A percentile compares a stretch with the other conserved stretches of the same genome.
Conservation (phyloP, 129 eudicot genomes). For the Deinandra increscens region DNA sequence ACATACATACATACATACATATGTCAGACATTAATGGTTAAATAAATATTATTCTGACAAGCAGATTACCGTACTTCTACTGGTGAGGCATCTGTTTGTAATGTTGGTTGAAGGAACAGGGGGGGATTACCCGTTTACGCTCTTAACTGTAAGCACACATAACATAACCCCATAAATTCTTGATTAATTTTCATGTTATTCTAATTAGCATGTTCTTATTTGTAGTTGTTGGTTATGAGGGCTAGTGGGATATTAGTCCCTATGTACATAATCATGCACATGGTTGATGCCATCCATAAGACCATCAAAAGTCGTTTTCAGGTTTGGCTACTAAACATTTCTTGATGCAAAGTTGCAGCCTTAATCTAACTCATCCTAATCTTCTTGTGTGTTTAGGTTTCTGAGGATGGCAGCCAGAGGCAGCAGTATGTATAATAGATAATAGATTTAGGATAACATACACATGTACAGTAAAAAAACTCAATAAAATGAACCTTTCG, state of each 20-base stretch:
- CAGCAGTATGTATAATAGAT: conserved; percentile 15
- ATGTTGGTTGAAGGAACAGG: conserved; percentile 39
- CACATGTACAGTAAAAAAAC: conserved; percentile 2
- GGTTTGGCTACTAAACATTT: background rate
- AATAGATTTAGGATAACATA: background rate
- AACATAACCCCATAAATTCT: background rate
- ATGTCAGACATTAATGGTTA: background rate
- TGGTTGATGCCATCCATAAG: conserved; percentile 39
- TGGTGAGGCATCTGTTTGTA: conserved; percentile 50
- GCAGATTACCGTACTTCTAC: conserved; percentile 63
- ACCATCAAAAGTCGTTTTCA: conserved; percentile 40
- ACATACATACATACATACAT: background rate
- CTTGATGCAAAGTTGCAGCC: conserved; percentile 3
- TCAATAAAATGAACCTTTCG: background rate
- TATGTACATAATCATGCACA: conserved; percentile 53
- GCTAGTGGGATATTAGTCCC: conserved; percentile 59
- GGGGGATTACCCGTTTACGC: conserved; percentile 57
- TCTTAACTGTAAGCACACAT: conserved; percentile 45
- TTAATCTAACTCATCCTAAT: conserved; percentile 1
- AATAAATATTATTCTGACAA: background rate
- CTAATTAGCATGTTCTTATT: background rate
- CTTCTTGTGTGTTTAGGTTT: conserved; percentile 21
- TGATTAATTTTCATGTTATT: too few relatives aligned
- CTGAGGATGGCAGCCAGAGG: background rate
- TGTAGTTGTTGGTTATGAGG: conserved; percentile 49